Evolutionary conservation across 202 grass and related monocot genomes (phyloP), one percentile per base, ranked within the genome.

Genomic region (Schoenoplectus triqueter): DNA sequence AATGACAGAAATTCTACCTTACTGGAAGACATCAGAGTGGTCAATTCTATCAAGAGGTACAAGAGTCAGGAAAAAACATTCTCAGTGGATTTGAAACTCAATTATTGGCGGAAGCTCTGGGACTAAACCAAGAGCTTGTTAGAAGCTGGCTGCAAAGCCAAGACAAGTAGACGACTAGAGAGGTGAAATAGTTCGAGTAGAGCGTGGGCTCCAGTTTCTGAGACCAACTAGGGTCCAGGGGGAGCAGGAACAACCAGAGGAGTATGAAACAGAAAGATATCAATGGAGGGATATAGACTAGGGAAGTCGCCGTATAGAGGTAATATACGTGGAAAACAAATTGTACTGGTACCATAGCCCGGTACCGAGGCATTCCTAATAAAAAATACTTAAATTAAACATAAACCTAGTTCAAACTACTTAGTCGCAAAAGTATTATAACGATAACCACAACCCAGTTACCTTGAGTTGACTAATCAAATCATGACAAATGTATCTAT

Each of bases 71-170:
- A 45, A 44, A 67, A 8, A 88, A 64, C 22, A 45, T 89, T 31
- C 69, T 89, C 10, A 89, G 15, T 18, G 84, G 80, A 2, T 84
- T 89, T 59, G 63, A 66, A 8, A 14, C 51, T 44, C 69, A 84
- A 9, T 62, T 84, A 19, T 18, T 89, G 2, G 73, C 84, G 0
- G 80, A 89, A 41, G 78, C 88, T 4, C 47, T 86, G 4, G 88
- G 88, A 40, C 72, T 89, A 68, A 78, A 51, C 45, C 54, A 11
- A 42, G 66, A 66, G 76, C n/a, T 80, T 45, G 85, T 47, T 49
- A 81, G 45, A 88, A 90, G 63, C 31, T 31, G 63, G 41, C n/a
- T 90, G 10, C 88, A 90, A 15, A 86, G 64, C 49, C 88, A 78
- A 31, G 31, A 31, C 31, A 56, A 73, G 80, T 20, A 31, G 31